Percentiles rank a stretch among this genome's conserved stretches.
Conservation (phyloP, 257 asterid species). For the Lycium ferocissimum region DNA sequence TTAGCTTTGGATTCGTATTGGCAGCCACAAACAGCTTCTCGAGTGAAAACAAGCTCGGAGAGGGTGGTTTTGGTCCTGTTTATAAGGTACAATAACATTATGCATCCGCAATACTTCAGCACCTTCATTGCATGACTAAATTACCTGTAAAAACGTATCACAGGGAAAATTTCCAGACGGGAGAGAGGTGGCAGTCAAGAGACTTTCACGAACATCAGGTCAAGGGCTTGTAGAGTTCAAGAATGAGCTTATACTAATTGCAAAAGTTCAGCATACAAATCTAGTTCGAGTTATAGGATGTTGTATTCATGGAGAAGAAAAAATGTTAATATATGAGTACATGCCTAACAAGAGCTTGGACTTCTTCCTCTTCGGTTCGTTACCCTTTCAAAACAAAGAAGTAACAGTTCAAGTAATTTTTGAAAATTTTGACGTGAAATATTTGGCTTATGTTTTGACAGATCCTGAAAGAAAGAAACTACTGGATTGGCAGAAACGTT, state of each 20-base stretch:
- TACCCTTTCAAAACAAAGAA: not conserved
- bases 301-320: constrained; percentile 60
- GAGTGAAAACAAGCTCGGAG: constrained; percentile 48
- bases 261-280: constrained; percentile 69
- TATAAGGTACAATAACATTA: too few species aligned
- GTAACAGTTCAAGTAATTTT: not conserved
- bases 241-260: constrained; percentile 60
- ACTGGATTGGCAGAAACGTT: constrained; percentile 41
- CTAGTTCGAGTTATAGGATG: constrained; percentile 62
- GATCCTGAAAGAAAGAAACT: constrained; percentile 34
- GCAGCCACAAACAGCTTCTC: constrained; percentile 61
- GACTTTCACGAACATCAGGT: constrained; percentile 58
- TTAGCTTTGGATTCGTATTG: constrained; percentile 47
- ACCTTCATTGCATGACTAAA: not conserved
- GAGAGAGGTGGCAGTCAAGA: constrained; percentile 61
- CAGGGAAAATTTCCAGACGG: constrained; percentile 61
- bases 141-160: not conserved
- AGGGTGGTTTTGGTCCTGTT: constrained; percentile 28
- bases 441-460: not conserved
- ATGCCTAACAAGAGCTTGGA: constrained; percentile 53
- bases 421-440: not conserved
- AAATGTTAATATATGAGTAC: constrained; percentile 63
- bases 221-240: constrained; percentile 71
- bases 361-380: constrained; percentile 58
- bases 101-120: not conserved